Base-by-base conservation (phyloP, 805 yeast genomes). In the Lipomyces mesembrius region DNA sequence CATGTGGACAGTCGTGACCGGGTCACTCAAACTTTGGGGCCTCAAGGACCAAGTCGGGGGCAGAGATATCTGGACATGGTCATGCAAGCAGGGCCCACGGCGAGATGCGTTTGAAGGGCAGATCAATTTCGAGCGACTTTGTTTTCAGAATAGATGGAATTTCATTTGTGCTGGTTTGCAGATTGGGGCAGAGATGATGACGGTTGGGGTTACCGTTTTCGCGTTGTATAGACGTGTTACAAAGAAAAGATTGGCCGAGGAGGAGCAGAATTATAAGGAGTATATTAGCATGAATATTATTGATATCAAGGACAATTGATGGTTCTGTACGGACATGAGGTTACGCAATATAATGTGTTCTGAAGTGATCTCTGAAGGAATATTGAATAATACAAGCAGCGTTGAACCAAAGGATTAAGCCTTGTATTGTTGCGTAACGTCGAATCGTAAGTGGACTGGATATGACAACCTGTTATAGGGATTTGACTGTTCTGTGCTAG, bases 1-100 rank as follows among this genome's bases (percentile, higher is more conserved):
- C 55, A n/a, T 29, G 55, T 52, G 55, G 55, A n/a, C 55, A 3
- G 55, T 29, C 55, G 55, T 52, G 34, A 52, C 32, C 20, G 55
- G 55, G 2, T 52, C 55, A 22, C 55, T 52, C 55, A 52, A 52
- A 22, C 55, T 52, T 5, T 52, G 27, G 55, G 55, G 55, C 20
- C 55, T 52, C 55, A 52, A 52, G 55, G 34, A 22, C 55, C 17
- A 29, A 25, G 25, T 22, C 32, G 27, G 25, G 17, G 55, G 34
- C 29, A 25, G 27, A 6, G 55, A 52, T 22, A 52, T 52, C 29
- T 52, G 55, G 55, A 52, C 55, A 22, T 52, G 55, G 55, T 2
- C 55, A 22, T 52, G 55, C 55, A 20, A 22, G 27, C 5, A 22
- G 8, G 55, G 55, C 29, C 55, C 55, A 22, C 55, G 55, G 17